Evolutionary conservation across 768 basidiomycete genomes (phyloP).

Genomic region (Piloderma croceum): DNA sequence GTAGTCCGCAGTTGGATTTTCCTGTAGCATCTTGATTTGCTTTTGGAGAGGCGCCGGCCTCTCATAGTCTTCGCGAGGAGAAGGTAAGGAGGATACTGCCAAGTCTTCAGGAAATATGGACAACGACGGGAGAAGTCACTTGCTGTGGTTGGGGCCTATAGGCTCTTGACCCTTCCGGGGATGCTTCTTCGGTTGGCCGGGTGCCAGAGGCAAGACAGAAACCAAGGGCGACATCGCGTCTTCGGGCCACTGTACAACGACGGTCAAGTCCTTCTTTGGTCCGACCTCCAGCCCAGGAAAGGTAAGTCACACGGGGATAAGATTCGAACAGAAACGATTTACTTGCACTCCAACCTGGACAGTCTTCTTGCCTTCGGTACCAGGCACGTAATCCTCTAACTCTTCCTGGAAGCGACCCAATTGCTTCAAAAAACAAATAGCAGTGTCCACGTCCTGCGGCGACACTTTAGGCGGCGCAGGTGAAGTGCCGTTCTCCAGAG

Average conservation of each 20-base stretch:
- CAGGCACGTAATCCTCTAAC: neutral
- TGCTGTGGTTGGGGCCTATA: neutral
- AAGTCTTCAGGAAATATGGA: too few species aligned
- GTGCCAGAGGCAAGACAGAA: neutral
- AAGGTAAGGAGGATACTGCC: neutral
- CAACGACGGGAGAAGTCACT: too few species aligned
- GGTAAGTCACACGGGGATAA: too few species aligned
- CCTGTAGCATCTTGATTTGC: slow-evolving; percentile 3
- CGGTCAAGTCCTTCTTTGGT: slow-evolving; percentile 1
- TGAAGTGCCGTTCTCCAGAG: neutral
- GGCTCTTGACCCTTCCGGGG: neutral
- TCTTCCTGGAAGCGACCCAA: slow-evolving; percentile 1
- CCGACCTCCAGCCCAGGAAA: neutral
- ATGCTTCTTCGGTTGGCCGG: neutral
- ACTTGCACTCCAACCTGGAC: neutral
- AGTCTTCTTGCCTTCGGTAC: neutral
- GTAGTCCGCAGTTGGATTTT: slow-evolving; percentile 3
- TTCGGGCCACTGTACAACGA: neutral
- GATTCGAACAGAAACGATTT: neutral
- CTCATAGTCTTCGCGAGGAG: neutral
- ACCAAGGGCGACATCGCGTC: neutral
- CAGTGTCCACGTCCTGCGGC: neutral
- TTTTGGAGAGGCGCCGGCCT: neutral
- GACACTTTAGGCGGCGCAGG: neutral
- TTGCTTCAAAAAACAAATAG: neutral